Conservation (phyloP, 495 filamentous ascomycete genomes). For the Aspergillus olivimuriae region DNA sequence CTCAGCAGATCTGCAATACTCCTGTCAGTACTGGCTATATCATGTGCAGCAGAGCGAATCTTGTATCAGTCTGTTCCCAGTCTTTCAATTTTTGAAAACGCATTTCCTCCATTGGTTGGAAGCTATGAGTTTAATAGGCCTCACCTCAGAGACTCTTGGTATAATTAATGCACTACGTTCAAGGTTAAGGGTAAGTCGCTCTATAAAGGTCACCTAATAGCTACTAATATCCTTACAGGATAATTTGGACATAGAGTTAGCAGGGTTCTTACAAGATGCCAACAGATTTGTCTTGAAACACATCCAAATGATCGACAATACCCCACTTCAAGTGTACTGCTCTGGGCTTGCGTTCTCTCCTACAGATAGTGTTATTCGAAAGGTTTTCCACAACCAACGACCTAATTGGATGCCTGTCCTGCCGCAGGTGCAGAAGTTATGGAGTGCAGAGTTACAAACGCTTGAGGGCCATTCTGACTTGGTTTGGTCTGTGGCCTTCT, state of each 20-base stretch:
- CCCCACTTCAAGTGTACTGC: neutral
- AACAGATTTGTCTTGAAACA: neutral
- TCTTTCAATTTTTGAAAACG: constrained; percentile 26
- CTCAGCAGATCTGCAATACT: constrained; percentile 27
- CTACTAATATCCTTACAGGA: no score
- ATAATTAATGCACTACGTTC: constrained; percentile 3
- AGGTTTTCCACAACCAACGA: neutral
- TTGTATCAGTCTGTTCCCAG: constrained; percentile 15
- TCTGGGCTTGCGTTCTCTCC: neutral
- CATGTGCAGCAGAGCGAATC: constrained; percentile 31
- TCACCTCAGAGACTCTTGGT: constrained; percentile 15
- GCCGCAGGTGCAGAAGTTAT: neutral
- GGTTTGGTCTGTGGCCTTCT: no score
- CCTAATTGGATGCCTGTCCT: neutral
- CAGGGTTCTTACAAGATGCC: neutral
- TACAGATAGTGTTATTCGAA: neutral
- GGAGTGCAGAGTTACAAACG: neutral
- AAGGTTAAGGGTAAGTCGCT: constrained; percentile 1
- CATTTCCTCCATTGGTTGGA: constrained; percentile 44
- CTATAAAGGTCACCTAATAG: no score
- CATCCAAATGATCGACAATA: neutral
- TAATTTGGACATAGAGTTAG: no score
- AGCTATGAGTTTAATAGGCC: constrained; percentile 29
- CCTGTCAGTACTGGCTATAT: constrained; percentile 41
- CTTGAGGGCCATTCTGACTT: no score